phyloP scores from a whole-genome alignment of 306 rosid genomes.

The Trichosanthes truncata region DNA sequence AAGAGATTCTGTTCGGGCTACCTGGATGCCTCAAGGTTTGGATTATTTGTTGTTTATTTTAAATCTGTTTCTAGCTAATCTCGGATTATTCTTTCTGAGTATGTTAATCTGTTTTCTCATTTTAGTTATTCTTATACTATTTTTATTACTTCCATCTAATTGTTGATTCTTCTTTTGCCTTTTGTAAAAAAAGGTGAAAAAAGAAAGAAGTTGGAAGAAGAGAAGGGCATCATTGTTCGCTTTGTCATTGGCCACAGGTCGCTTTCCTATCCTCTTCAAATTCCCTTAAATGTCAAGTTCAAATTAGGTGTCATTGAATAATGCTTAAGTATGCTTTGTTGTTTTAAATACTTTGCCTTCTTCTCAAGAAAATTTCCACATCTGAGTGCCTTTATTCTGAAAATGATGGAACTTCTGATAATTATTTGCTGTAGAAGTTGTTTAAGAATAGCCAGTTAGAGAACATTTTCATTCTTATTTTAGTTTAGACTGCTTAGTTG shows the following conservation, averaged over 20 bases:
- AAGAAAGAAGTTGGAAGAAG: constrained; percentile 91
- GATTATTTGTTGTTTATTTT: not conserved
- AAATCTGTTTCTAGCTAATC: not conserved
- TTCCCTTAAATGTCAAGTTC: not conserved
- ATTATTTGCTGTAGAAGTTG: not conserved
- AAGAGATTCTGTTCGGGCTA: constrained; percentile 93
- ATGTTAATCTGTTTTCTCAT: not conserved
- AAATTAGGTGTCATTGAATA: constrained; percentile 1
- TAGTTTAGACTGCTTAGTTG: not conserved
- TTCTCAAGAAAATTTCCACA: not conserved
- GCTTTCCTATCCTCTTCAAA: constrained; percentile 4
- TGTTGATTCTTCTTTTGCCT: constrained; percentile 24
- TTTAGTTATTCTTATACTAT: not conserved
- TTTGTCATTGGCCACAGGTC: constrained; percentile 98
- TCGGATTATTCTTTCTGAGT: not conserved
- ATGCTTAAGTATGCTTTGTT: not conserved
- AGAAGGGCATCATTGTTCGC: constrained; percentile 85
- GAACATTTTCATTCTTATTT: not conserved
- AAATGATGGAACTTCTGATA: constrained; percentile 3
- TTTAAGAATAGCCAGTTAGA: not conserved
- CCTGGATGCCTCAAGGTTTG: constrained; percentile 99
- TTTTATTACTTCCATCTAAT: constrained; percentile 14
- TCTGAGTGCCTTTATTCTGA: not conserved
- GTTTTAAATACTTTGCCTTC: constrained; percentile 1
- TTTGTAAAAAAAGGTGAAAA: constrained; percentile 62